Evolutionary conservation across 2,329 filamentous ascomycete species (phyloP), one percentile per base, ranked within the genome.

Genomic region (Botryotinia calthae): DNA sequence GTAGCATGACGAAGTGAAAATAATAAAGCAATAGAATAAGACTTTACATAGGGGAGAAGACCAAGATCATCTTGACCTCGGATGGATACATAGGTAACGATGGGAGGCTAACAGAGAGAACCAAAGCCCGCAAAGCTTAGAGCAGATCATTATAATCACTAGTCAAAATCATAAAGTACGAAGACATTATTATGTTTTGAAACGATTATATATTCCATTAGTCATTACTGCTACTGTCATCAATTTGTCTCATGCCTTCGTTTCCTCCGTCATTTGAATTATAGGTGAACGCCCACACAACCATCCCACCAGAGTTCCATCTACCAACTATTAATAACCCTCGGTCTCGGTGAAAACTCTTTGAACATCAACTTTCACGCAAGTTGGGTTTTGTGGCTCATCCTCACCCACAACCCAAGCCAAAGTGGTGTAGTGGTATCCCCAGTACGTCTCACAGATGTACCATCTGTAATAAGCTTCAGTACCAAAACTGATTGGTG

Each of bases 351-450:
- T 31, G 31, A 74, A 74, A 20, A 71, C 51, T 73, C 83, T 81
- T 75, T 81, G 80, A 12, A 86, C 83, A 66, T 81, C 78, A 16
- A 85, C 83, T 70, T 81, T 82, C 28, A 80, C 76, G 78, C 85
- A 86, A 58, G 79, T 83, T 16, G 84, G 84, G 76, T 85, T 85
- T 77, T 86, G 79, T 9, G 84, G 83, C 73, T 79, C 74, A 9
- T 58, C 74, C 62, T 75, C 64, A 0, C 84, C 84, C 68, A 84
- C 63, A 4, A 80, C 81, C 83, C 84, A 86, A 46, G 80, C 81
- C 63, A 86, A 72, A 25, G 82, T 84, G n/a, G 75, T 75, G 75
- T 86, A 86, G 37, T 72, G 70, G 74, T 86, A 86, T 25, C 79
- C 81, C 2, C 67, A 82, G 3, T 63, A 62, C 1, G 84, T 86